Evolutionary conservation across 257 asterid species (phyloP).

Genomic region (Nemophila menziesii): DNA sequence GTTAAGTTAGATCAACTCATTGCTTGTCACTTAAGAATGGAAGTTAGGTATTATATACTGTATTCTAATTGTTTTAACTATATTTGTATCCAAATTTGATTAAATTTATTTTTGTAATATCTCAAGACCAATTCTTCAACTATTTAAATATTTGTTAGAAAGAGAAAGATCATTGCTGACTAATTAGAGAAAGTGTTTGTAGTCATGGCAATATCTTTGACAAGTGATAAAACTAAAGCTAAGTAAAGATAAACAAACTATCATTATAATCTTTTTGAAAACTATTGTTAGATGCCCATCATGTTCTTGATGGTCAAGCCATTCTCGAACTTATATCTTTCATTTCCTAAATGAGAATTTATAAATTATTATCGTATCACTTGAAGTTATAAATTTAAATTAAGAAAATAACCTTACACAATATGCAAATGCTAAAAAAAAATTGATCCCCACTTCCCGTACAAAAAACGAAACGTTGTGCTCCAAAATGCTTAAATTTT

Average conservation of each 20-base stretch:
- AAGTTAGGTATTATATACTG: neutral
- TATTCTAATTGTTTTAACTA: neutral
- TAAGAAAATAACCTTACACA: no score
- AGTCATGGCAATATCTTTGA: neutral
- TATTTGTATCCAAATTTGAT: neutral
- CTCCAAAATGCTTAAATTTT: no score
- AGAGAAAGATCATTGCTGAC: neutral
- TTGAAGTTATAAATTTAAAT: conserved; percentile 2
- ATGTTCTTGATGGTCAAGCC: conserved; percentile 4
- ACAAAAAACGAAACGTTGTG: no score
- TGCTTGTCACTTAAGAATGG: conserved; percentile 18
- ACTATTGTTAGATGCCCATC: neutral
- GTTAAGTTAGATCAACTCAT: conserved; percentile 8
- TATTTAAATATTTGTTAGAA: no score
- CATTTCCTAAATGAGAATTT: neutral
- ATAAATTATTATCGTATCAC: neutral
- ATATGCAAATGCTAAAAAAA: no score
- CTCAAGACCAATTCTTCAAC: neutral
- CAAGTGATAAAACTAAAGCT: neutral
- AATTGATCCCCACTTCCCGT: no score
- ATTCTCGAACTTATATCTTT: neutral
- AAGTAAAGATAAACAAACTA: neutral
- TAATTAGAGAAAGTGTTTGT: conserved; percentile 1
- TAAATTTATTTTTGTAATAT: conserved; percentile 2
- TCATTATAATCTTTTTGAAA: conserved; percentile 1